Evolutionary conservation across 2,329 filamentous ascomycete species (phyloP), one percentile per base, ranked within the genome.

Genomic region (Bisporella sp.): DNA sequence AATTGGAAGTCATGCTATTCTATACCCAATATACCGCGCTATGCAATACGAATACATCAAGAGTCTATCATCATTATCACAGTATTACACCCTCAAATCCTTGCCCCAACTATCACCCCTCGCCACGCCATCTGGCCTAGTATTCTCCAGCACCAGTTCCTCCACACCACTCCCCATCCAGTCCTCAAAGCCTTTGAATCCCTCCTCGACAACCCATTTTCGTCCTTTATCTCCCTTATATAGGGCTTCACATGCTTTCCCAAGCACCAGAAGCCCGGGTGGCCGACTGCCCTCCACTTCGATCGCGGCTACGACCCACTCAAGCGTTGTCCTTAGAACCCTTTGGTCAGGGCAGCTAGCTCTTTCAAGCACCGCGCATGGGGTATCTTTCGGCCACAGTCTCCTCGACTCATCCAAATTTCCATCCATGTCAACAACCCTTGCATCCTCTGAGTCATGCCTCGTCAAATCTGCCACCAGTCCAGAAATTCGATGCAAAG

Each of bases 261-360:
- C 93, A 0, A 96, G 84, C 1, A 97, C 89, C 31, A 99, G 70
- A 53, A 99, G 67, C 0, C 93, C 93, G 0, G 93, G 93, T 11
- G 93, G 93, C 35, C 92, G 75, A 58, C 87, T 93, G 0, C 93
- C 93, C 63, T 95, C 89, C 46, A 87, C 82, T 66, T 96, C 90
- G 43, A 99, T 83, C 0, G 93, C 93, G 47, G 82, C 77, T 29
- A 78, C 86, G 1, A 97, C 89, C 60, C 85, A 78, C 59, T 83
- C 78, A 29, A 99, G 70, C 1, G 89, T 96, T 1, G 90, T 93
- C 50, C 93, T 77, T 31, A 99, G 91, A 12, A 99, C 88, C 45
- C 92, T 77, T 71, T 99, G 93, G 64, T 99, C 93, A 0, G 89
- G 87, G 65, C 93, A 99, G 54, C 88, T 95, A 5, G 93, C 93